Base-by-base conservation (phyloP, 2,329 filamentous ascomycete species). In the Microascus cirrosus region DNA sequence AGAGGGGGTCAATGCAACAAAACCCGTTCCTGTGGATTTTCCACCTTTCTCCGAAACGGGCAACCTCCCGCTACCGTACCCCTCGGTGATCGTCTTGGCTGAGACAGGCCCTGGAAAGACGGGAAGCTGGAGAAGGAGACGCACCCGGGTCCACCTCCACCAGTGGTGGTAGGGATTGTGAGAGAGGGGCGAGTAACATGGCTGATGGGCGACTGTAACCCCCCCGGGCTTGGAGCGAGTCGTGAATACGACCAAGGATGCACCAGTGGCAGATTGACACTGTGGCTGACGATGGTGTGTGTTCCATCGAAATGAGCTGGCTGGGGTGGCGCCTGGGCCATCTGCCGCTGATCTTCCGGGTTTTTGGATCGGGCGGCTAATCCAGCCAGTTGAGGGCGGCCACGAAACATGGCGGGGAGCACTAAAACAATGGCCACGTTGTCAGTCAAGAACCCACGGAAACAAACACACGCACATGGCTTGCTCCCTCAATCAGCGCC, bases 281-380 rank as follows among this genome's bases (percentile, higher is more conserved):
- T 50, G 45, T 50, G n/a, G 45, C 20, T 24, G 20, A 13, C 45
- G 2, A 24, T 50, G 28, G 28, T 32, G 28, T 32, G 45, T 22
- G 45, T 50, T 50, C 45, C 45, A 50, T 50, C 45, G 45, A 50
- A 50, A 50, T 50, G 45, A 50, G 22, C 22, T 50, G n/a, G 45
- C 20, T 24, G n/a, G 45, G 42, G 45, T 50, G 45, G 45, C 45
- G 45, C 22, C 45, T 13, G 20, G 45, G 20, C 39, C 2, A 12
- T 20, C 22, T 24, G 24, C 12, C 13, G 45, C 48, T 39, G 20
- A 35, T 25, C 48, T 52, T 42, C 48, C 28, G 22, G 22, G 34
- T 36, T 52, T n/a, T 36, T 22, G 55, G 48, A 57, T 57, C 55
- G 55, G 55, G 55, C 55, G 55, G 28, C 48, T 57, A 57, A 57